phyloP scores from a whole-genome alignment of 495 filamentous ascomycete species.

The Xylaria longipes region DNA sequence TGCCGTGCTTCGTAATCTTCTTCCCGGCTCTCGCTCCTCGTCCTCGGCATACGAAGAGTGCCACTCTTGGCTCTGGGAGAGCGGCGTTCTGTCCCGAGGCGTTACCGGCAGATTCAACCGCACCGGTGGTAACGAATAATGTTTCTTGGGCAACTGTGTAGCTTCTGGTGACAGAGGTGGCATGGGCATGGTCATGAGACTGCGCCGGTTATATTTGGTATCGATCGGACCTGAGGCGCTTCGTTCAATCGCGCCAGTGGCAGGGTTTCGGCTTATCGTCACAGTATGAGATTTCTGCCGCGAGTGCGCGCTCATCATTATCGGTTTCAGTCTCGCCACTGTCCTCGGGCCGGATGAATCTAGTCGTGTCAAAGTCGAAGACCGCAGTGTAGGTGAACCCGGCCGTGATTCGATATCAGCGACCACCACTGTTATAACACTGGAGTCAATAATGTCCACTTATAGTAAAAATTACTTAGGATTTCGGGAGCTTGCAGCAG shows the following conservation, averaged over 20 bases:
- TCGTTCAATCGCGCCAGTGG: constrained; percentile 32
- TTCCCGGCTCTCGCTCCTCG: background rate
- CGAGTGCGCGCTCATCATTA: constrained; percentile 29
- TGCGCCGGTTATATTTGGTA: constrained; percentile 30
- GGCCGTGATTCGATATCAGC: constrained; percentile 30
- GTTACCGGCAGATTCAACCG: constrained; percentile 22
- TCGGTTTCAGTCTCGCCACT: constrained; percentile 17
- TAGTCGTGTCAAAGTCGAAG: constrained; percentile 11
- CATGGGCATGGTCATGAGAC: constrained; percentile 33
- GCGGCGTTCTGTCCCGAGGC: background rate
- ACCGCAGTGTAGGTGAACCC: constrained; percentile 19
- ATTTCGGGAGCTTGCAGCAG: too few species aligned
- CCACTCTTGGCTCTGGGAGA: constrained; percentile 10
- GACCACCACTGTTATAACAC: too few species aligned
- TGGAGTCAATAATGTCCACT: too few species aligned
- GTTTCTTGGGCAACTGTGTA: constrained; percentile 19
- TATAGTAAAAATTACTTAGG: too few species aligned
- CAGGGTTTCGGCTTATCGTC: constrained; percentile 31
- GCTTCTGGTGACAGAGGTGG: constrained; percentile 28
- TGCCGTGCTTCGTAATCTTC: background rate
- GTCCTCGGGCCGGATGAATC: constrained; percentile 12
- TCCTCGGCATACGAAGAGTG: background rate
- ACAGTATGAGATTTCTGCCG: constrained; percentile 30
- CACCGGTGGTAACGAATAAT: constrained; percentile 23
- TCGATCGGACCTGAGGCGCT: constrained; percentile 2